These are phyloP conservation scores for Penicillium lividum DNA, from an alignment of 495 filamentous ascomycete species.

Conservation along the genomic window DNA sequence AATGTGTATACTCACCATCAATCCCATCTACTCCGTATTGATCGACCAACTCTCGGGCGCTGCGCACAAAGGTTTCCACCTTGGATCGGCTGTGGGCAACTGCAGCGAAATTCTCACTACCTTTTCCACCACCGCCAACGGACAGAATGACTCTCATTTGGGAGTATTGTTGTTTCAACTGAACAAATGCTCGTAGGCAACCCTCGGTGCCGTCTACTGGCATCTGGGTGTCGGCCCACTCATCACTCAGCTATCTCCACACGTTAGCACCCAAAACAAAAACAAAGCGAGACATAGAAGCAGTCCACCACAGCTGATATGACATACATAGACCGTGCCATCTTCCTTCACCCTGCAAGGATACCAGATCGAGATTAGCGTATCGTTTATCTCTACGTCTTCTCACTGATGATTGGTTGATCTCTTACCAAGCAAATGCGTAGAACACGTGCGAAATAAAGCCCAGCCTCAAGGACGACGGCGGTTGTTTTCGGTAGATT, in stretches of 20 bases:
- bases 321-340: slow-evolving; percentile 75
- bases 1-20: slow-evolving; percentile 60
- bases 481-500: slow-evolving; percentile 75
- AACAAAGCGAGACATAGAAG: neutral
- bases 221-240: slow-evolving; percentile 80
- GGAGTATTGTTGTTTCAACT: slow-evolving; percentile 72
- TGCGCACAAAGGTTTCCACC: slow-evolving; percentile 70
- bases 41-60: slow-evolving; percentile 70
- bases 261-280: neutral
- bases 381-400: slow-evolving; percentile 27
- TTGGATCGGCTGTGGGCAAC: slow-evolving; percentile 63
- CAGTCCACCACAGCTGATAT: neutral
- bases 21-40: slow-evolving; percentile 81
- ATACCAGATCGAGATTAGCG: slow-evolving; percentile 32
- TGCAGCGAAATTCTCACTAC: slow-evolving; percentile 73
- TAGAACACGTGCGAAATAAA: slow-evolving; percentile 82
- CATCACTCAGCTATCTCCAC: slow-evolving; percentile 70
- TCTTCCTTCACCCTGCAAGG: slow-evolving; percentile 67
- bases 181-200: slow-evolving; percentile 71
- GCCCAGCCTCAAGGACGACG: slow-evolving; percentile 70
- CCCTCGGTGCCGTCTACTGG: slow-evolving; percentile 77
- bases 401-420: slow-evolving; percentile 21
- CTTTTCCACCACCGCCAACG: slow-evolving; percentile 79
- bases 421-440: slow-evolving; percentile 71
- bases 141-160: slow-evolving; percentile 80